Percentiles rank a stretch among this genome's conserved stretches.
phyloP scores from a whole-genome alignment of 768 basidiomycete species.

The Dendrothele bispora region DNA sequence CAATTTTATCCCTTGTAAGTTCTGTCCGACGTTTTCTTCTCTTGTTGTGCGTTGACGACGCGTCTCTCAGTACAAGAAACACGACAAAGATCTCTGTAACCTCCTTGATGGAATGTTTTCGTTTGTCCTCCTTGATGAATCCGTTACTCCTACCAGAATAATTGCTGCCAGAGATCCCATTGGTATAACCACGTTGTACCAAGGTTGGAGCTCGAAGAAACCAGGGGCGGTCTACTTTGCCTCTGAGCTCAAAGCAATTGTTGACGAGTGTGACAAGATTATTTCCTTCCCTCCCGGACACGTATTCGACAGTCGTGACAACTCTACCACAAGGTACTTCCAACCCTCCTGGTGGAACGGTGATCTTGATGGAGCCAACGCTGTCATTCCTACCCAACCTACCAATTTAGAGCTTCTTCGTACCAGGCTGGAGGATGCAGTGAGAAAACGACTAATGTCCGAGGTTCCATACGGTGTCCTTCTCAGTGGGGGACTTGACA shows the following conservation, averaged over 20 bases:
- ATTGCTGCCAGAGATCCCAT: conserved; percentile 97
- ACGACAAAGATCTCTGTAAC: conserved; percentile 73
- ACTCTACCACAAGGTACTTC: conserved; percentile 81
- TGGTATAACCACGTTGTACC: conserved; percentile 98
- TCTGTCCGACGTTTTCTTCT: too few relatives aligned
- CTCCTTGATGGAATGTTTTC: conserved; percentile 99
- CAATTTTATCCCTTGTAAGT: conserved; percentile 88
- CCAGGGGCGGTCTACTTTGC: conserved; percentile 90
- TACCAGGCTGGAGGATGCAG: conserved; percentile 85
- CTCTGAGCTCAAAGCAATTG: conserved; percentile 91
- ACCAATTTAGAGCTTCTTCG: conserved; percentile 72
- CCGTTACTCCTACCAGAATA: conserved; percentile 82
- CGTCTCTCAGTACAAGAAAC: conserved; percentile 70
- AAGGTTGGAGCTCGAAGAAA: conserved; percentile 84
- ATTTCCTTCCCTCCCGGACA: conserved; percentile 97
- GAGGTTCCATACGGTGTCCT: conserved; percentile 98
- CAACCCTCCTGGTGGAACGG: conserved; percentile 86
- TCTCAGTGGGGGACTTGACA: conserved; percentile 93
- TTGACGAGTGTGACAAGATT: conserved; percentile 91
- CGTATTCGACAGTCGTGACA: conserved; percentile 85
- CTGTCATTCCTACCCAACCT: conserved; percentile 54
- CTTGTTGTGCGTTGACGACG: conserved; percentile 1
- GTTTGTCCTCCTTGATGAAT: conserved; percentile 94
- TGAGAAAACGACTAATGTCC: conserved; percentile 93
- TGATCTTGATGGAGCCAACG: conserved; percentile 64